Percentiles rank a stretch among this genome's conserved stretches.
phyloP scores from a whole-genome alignment of 805 yeast genomes.

The Schizosaccharomyces japonicus region DNA sequence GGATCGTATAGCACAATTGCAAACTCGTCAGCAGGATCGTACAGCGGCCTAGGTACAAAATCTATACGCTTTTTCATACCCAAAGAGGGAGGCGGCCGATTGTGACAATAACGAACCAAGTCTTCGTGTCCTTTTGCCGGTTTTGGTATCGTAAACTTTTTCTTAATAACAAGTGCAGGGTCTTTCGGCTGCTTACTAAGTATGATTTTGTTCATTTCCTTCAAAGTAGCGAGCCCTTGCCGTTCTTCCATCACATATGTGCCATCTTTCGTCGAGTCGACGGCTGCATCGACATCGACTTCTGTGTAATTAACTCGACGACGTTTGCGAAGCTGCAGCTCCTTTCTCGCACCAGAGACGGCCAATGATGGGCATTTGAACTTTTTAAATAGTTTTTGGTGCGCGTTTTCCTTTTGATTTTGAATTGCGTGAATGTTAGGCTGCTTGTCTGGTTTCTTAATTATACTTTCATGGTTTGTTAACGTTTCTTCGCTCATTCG shows the following conservation, averaged over 20 bases:
- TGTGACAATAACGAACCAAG: neutral
- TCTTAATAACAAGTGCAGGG: conserved; percentile 7
- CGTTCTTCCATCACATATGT: conserved; percentile 6
- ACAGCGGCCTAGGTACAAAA: conserved; percentile 73
- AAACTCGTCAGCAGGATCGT: conserved; percentile 79
- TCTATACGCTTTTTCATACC: conserved; percentile 49
- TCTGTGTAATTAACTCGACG: conserved; percentile 10
- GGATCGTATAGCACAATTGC: conserved; percentile 93
- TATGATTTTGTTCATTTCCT: conserved; percentile 5
- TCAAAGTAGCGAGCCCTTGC: conserved; percentile 5
- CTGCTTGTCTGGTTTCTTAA: too few relatives aligned
- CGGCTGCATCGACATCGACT: conserved; percentile 5
- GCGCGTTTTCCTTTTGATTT: neutral
- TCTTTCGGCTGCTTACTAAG: conserved; percentile 9
- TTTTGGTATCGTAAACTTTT: conserved; percentile 9
- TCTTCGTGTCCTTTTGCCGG: conserved; percentile 7
- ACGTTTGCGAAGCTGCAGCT: conserved; percentile 10
- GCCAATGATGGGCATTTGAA: conserved; percentile 1
- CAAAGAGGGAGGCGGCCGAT: conserved; percentile 44
- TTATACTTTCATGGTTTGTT: too few relatives aligned
- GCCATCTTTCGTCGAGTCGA: conserved; percentile 4
- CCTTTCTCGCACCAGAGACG: neutral
- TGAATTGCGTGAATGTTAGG: too few relatives aligned
- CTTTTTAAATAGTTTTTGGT: neutral
- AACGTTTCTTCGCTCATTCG: too few relatives aligned